Evolutionary conservation across 2,329 filamentous ascomycete genomes (phyloP).

Genomic region (Ambrosiella cleistominuta): DNA sequence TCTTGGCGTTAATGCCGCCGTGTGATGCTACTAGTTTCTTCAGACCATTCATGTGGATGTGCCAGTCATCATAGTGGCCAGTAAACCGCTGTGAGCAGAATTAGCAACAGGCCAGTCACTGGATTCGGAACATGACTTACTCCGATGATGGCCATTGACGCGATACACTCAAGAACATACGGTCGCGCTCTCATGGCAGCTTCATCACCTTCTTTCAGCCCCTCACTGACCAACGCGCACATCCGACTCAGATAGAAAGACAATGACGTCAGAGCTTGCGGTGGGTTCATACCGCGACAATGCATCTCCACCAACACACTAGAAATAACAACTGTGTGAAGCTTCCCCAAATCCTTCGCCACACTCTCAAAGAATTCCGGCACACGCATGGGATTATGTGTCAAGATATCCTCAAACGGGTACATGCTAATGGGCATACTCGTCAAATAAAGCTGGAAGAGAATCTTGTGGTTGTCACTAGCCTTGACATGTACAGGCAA

Average conservation of each 20-base stretch:
- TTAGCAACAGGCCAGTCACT: background rate
- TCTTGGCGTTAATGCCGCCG: conserved; percentile 6
- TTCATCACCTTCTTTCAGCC: conserved; percentile 11
- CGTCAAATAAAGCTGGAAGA: conserved; percentile 8
- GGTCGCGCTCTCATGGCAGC: conserved; percentile 6
- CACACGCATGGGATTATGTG: conserved; percentile 11
- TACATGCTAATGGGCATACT: conserved; percentile 12
- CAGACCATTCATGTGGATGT: conserved; percentile 12
- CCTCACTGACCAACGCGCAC: conserved; percentile 12
- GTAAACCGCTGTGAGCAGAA: conserved; percentile 6
- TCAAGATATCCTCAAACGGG: conserved; percentile 9
- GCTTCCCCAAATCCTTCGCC: conserved; percentile 9
- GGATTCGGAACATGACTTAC: conserved; percentile 1
- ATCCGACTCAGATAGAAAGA: conserved; percentile 12
- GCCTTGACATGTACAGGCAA: conserved; percentile 7
- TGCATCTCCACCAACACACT: conserved; percentile 12
- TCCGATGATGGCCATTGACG: conserved; percentile 11
- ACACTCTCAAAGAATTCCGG: conserved; percentile 11
- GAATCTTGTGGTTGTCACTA: conserved; percentile 10
- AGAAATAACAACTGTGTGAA: conserved; percentile 11
- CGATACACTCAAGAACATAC: conserved; percentile 12
- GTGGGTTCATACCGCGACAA: conserved; percentile 9
- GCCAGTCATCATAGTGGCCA: conserved; percentile 11
- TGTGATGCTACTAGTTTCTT: conserved; percentile 10
- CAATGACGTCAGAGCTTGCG: conserved; percentile 8